These are phyloP conservation scores for Brassica carinata DNA, from an alignment of 345 rosid species.

Conservation along the genomic window DNA sequence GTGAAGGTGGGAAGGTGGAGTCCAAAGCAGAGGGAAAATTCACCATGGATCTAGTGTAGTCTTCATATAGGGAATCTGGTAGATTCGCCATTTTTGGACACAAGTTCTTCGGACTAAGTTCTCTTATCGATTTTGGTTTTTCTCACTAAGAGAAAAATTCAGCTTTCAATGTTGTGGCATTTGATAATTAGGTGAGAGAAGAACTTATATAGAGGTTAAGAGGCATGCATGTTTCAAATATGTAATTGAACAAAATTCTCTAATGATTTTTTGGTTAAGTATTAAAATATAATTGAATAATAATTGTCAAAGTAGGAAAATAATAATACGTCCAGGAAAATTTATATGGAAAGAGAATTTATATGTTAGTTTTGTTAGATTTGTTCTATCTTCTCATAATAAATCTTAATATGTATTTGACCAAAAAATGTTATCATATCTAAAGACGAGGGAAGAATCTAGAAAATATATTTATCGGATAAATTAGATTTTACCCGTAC, in stretches of 20 bases:
- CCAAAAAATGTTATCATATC: background rate
- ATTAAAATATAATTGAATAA: background rate
- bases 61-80: slow-evolving; percentile 34
- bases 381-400: background rate
- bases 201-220: slow-evolving; percentile 21
- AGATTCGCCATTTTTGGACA: slow-evolving; percentile 20
- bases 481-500: too few species aligned
- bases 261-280: background rate
- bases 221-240: slow-evolving; percentile 17
- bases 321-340: slow-evolving; percentile 12
- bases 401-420: background rate
- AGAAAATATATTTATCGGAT: background rate
- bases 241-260: background rate
- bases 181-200: slow-evolving; percentile 4
- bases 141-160: background rate
- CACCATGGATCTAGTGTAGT: background rate
- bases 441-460: background rate
- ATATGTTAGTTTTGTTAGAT: background rate
- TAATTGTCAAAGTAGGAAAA: background rate
- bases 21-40: background rate
- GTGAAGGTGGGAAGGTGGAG: background rate
- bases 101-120: background rate
- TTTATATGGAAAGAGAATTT: background rate
- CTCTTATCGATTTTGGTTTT: background rate
- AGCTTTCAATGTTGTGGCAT: slow-evolving; percentile 19